These are phyloP conservation scores for Zygosaccharomyces siamensis DNA, from an alignment of 805 yeast species.

Conservation along the genomic window DNA sequence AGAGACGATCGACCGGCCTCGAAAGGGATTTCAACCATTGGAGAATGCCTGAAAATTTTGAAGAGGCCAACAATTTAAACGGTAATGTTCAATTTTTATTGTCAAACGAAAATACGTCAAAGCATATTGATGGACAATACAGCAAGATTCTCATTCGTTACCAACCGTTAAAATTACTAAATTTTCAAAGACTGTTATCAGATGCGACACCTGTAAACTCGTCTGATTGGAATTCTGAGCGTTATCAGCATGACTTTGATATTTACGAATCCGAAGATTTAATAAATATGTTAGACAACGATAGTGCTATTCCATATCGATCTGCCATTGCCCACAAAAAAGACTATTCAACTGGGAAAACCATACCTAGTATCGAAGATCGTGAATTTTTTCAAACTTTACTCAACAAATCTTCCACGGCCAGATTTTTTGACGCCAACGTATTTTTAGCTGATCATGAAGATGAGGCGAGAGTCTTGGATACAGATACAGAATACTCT, in stretches of 20 bases:
- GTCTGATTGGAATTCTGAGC: background rate
- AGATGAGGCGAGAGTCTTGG: slow-evolving; percentile 7
- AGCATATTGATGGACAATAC: slow-evolving; percentile 7
- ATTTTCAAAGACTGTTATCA: slow-evolving; percentile 19
- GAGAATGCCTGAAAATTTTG: slow-evolving; percentile 13
- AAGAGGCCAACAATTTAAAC: slow-evolving; percentile 24
- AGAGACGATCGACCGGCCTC: slow-evolving; percentile 2
- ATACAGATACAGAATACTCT: too few species aligned
- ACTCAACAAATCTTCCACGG: slow-evolving; percentile 37
- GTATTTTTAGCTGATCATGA: slow-evolving; percentile 28
- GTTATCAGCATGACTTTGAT: slow-evolving; percentile 28
- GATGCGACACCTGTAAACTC: slow-evolving; percentile 3
- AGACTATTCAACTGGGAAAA: slow-evolving; percentile 52
- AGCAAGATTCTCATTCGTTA: slow-evolving; percentile 26
- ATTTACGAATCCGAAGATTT: slow-evolving; percentile 38
- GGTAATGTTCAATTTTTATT: slow-evolving; percentile 21
- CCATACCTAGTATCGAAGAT: slow-evolving; percentile 56
- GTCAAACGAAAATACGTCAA: slow-evolving; percentile 8
- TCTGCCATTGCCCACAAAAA: slow-evolving; percentile 57
- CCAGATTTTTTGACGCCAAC: slow-evolving; percentile 38
- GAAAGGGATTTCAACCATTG: slow-evolving; percentile 2
- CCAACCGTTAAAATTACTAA: slow-evolving; percentile 22
- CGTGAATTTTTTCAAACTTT: slow-evolving; percentile 44
- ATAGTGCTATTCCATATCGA: slow-evolving; percentile 49
- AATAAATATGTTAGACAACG: slow-evolving; percentile 20